Evolutionary conservation across 768 basidiomycete genomes (phyloP), one percentile per base, ranked within the genome.

Genomic region (Tylopilus sp.): DNA sequence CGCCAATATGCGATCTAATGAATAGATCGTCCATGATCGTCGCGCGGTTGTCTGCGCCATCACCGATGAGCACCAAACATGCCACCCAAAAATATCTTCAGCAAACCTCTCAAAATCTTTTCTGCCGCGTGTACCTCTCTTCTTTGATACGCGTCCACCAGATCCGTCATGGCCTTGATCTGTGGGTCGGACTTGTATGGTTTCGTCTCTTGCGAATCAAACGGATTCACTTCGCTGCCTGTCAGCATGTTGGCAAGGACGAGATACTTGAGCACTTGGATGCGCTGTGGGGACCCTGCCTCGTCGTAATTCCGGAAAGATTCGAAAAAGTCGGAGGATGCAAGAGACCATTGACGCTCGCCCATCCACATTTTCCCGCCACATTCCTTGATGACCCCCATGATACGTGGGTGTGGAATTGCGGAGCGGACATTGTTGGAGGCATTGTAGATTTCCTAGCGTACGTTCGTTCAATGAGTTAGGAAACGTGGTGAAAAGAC

Each of bases 311-410:
- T 97, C 59, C 90, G 82, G 80, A 99, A 99, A 2, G 95, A 97
- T 60, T 98, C 95, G 71, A 98, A 98, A 69, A 99, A 97, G 72
- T 99, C 97, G 66, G 93, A 91, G 56, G 92, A 95, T 0, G 97
- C 97, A 51, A 91, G 83, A 50, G 90, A 88, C 95, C 95, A 99
- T 73, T 97, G 91, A 88, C 95, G 89, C 78, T 98, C 97, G 52
- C 91, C 93, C 97, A 99, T 98, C 95, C 97, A 98, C 97, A 99
- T 99, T 73, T 99, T 99, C 3, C 97, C 97, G 15, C 97, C 97
- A 59, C 95, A 98, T 70, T 99, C 97, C 65, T 95, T 91, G 73
- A 99, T 98, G 46, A 98, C 92, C 39, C 95, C 97, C 88, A 98
- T 95, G 63, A 98, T 98, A 26, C 93, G 82, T 10, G 97, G 97